Evolutionary conservation across 2,329 filamentous ascomycete species (phyloP).

Genomic region (Fusarium sororula): DNA sequence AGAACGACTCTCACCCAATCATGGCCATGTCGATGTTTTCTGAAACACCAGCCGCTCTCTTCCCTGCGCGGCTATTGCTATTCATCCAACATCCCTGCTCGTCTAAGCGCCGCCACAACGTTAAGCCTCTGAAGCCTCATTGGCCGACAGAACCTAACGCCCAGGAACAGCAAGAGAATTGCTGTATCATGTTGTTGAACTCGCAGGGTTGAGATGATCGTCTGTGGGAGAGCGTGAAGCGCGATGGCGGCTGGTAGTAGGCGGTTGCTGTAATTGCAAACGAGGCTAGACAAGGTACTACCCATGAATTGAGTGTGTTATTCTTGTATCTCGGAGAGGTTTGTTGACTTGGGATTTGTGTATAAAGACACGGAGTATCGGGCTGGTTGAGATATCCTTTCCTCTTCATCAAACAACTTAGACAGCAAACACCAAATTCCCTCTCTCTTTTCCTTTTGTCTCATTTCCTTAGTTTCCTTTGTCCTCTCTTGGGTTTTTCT

Average conservation of each 20-base stretch:
- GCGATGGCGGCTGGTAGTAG: constrained; percentile 28
- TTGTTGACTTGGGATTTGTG: constrained; percentile 22
- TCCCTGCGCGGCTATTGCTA: constrained; percentile 32
- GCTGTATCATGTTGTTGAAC: constrained; percentile 18
- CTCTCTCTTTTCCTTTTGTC: constrained; percentile 37
- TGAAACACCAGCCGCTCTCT: constrained; percentile 28
- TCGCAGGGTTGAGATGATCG: constrained; percentile 1
- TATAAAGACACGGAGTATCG: constrained; percentile 39
- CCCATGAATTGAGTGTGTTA: background rate
- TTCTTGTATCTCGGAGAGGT: background rate
- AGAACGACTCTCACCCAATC: constrained; percentile 33
- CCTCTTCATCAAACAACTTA: constrained; percentile 37
- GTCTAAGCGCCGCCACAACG: constrained; percentile 30
- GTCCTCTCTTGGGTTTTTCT: constrained; percentile 39
- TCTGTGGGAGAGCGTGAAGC: constrained; percentile 20
- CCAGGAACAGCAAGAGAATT: background rate
- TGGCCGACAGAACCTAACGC: constrained; percentile 8
- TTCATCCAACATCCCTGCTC: constrained; percentile 22
- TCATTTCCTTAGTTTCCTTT: constrained; percentile 41
- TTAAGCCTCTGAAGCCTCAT: constrained; percentile 11
- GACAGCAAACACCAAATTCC: constrained; percentile 28
- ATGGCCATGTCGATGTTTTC: constrained; percentile 8
- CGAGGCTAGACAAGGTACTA: constrained; percentile 31
- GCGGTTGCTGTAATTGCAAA: constrained; percentile 43
- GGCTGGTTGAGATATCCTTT: constrained; percentile 8